These are phyloP conservation scores for Saposhnikovia divaricata DNA, from an alignment of 129 eudicot species.

Conservation along the genomic window DNA sequence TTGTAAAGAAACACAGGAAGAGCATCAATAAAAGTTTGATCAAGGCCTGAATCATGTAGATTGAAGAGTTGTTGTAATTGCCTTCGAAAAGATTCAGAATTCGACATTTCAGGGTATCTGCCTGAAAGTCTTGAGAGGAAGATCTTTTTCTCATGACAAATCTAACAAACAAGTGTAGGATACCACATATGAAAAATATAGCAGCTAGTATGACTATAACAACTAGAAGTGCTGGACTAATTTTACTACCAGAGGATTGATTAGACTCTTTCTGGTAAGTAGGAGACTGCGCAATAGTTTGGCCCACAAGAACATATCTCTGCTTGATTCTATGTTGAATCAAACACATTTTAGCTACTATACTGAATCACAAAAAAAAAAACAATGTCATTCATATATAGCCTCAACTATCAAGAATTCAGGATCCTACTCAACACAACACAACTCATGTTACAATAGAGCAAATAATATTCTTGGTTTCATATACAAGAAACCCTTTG, in stretches of 20 bases:
- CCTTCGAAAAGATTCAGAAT: slow-evolving; percentile 51
- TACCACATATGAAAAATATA: slow-evolving; percentile 58
- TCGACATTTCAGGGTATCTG: slow-evolving; percentile 50
- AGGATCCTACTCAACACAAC: slow-evolving; percentile 7
- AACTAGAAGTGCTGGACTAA: slow-evolving; percentile 48
- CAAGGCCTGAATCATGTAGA: slow-evolving; percentile 81
- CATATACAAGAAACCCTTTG: slow-evolving; percentile 16
- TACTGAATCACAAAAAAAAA: neutral
- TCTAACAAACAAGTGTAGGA: slow-evolving; percentile 56
- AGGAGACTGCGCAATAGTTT: slow-evolving; percentile 17
- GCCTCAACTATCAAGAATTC: slow-evolving; percentile 7
- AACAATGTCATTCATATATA: neutral
- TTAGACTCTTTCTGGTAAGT: slow-evolving; percentile 11
- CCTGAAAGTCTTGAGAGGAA: slow-evolving; percentile 34
- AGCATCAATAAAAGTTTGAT: slow-evolving; percentile 78
- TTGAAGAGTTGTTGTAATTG: slow-evolving; percentile 81
- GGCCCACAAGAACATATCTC: slow-evolving; percentile 14
- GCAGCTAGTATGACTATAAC: slow-evolving; percentile 52
- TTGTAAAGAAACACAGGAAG: slow-evolving; percentile 83
- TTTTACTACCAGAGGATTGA: slow-evolving; percentile 39
- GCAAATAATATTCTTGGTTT: slow-evolving; percentile 4
- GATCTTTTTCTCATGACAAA: slow-evolving; percentile 44
- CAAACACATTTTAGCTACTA: slow-evolving; percentile 37
- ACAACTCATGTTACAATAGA: neutral
- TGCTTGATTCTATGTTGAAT: slow-evolving; percentile 19